Evolutionary conservation across 768 basidiomycete genomes (phyloP).

Genomic region (Mycena galericulata): DNA sequence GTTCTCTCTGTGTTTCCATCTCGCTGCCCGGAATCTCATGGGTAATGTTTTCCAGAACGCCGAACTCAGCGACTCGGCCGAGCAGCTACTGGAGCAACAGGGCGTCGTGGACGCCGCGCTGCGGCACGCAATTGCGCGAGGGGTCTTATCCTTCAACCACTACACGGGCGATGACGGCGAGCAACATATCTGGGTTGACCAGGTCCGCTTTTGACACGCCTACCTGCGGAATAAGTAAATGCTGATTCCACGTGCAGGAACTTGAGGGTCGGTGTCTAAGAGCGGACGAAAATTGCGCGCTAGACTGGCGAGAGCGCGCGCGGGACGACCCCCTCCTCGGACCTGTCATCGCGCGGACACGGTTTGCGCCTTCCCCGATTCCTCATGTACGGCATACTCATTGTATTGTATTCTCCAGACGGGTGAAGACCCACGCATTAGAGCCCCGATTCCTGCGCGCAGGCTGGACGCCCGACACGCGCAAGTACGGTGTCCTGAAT

Average conservation of each 20-base stretch:
- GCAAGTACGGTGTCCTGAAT: slow-evolving; percentile 14
- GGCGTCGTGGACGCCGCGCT: too few relatives aligned
- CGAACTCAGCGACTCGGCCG: too few relatives aligned
- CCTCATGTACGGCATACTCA: too few relatives aligned
- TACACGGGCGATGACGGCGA: too few relatives aligned
- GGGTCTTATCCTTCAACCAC: too few relatives aligned
- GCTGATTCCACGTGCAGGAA: not conserved
- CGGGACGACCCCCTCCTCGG: slow-evolving; percentile 6
- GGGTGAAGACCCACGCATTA: not conserved
- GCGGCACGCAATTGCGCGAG: too few relatives aligned
- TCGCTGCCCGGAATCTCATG: too few relatives aligned
- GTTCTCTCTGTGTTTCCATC: too few relatives aligned
- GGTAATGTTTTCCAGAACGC: too few relatives aligned
- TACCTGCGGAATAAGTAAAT: too few relatives aligned
- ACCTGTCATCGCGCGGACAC: not conserved
- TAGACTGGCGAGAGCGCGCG: slow-evolving; percentile 21
- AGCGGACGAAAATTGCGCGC: not conserved
- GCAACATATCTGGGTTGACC: slow-evolving; percentile 19
- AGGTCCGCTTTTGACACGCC: not conserved
- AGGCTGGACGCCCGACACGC: slow-evolving; percentile 25
- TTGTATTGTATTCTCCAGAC: not conserved
- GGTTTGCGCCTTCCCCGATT: not conserved
- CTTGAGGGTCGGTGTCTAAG: not conserved
- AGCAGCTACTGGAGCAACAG: too few relatives aligned
- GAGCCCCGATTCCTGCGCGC: slow-evolving; percentile 10